These are phyloP conservation scores for Aspergillus wentii DNA, from an alignment of 495 filamentous ascomycete species.

Conservation along the genomic window DNA sequence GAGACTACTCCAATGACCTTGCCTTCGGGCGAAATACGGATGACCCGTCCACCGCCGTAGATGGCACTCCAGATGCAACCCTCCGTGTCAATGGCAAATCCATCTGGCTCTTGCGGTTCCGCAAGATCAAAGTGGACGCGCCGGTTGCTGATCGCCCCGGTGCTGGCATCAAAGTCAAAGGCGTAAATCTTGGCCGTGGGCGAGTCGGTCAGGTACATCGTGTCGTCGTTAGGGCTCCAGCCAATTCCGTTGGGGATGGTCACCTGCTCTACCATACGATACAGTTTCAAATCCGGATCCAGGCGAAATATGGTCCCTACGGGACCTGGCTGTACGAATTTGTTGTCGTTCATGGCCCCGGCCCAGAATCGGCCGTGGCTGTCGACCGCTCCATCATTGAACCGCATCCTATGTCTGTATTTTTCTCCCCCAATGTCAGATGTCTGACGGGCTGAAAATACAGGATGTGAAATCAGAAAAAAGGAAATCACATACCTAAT, in stretches of 20 bases:
- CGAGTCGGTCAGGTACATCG: constrained; percentile 80
- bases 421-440: neutral
- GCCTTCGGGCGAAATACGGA: constrained; percentile 61
- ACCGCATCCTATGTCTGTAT: constrained; percentile 44
- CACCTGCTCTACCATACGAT: constrained; percentile 55
- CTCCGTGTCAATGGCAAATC: constrained; percentile 66
- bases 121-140: constrained; percentile 45
- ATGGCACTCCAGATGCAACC: constrained; percentile 77
- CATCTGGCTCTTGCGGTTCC: constrained; percentile 59
- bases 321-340: constrained; percentile 24
- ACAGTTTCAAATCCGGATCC: constrained; percentile 54
- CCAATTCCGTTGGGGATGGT: constrained; percentile 86
- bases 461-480: neutral
- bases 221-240: constrained; percentile 66
- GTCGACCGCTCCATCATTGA: constrained; percentile 82
- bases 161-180: constrained; percentile 65
- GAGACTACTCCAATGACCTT: constrained; percentile 60
- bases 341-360: constrained; percentile 79
- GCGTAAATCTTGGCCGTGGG: constrained; percentile 65
- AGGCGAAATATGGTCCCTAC: constrained; percentile 60
- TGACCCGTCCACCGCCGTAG: constrained; percentile 63
- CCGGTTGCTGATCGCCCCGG: constrained; percentile 60
- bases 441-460: neutral
- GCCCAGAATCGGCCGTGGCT: constrained; percentile 81
- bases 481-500: constrained; percentile 47